These are phyloP conservation scores for Penstemon newberryi DNA, from an alignment of 257 asterid species.

Conservation along the genomic window DNA sequence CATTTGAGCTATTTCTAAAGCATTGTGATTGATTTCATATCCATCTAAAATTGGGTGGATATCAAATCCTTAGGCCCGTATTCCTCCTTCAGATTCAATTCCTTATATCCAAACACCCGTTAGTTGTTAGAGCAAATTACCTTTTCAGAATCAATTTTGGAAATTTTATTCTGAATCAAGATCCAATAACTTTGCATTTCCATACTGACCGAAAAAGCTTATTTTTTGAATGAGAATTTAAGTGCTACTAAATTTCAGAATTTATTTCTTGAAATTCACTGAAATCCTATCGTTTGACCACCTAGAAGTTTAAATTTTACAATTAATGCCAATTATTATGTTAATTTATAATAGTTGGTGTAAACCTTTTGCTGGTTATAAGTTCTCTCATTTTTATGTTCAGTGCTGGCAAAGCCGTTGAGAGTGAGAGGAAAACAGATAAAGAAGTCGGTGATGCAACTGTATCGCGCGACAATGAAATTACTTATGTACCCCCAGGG, in stretches of 20 bases:
- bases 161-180: neutral
- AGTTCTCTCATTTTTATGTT: neutral
- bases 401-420: constrained; percentile 51
- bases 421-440: constrained; percentile 40
- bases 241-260: neutral
- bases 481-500: constrained; percentile 41
- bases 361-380: constrained; percentile 1
- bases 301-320: neutral
- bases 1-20: too few relatives aligned
- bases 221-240: constrained; percentile 11
- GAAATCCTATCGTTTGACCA: neutral
- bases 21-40: neutral
- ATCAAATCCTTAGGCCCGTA: neutral
- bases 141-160: too few relatives aligned
- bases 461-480: constrained; percentile 42
- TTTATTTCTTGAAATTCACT: constrained; percentile 1
- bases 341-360: neutral
- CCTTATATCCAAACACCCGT: too few relatives aligned
- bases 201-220: constrained; percentile 1
- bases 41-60: neutral
- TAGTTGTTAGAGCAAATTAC: too few relatives aligned
- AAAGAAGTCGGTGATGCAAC: constrained; percentile 38
- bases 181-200: constrained; percentile 1
- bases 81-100: too few relatives aligned
- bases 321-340: neutral